A percentile compares a stretch with the other conserved stretches of the same genome.
Conservation (phyloP, 306 rosid species). For the Sophora flavescens region DNA sequence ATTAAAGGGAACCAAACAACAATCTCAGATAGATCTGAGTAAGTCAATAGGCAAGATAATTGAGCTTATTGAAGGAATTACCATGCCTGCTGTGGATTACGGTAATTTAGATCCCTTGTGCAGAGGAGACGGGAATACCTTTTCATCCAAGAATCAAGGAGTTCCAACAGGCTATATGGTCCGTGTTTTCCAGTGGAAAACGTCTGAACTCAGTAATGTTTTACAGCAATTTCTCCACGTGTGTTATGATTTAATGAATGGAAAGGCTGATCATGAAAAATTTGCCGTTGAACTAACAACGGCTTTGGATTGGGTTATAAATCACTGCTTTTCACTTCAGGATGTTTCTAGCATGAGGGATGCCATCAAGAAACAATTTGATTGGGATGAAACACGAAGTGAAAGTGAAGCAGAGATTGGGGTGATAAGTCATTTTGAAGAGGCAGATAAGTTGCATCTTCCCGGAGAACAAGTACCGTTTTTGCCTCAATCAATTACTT, state of each 20-base stretch:
- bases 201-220: constrained; percentile 68
- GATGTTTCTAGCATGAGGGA: constrained; percentile 92
- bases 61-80: constrained; percentile 84
- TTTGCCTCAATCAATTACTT: constrained; percentile 48
- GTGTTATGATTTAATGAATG: constrained; percentile 75
- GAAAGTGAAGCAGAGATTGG: constrained; percentile 80
- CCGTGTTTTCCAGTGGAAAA: constrained; percentile 93
- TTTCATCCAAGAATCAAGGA: constrained; percentile 54
- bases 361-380: constrained; percentile 79
- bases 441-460: constrained; percentile 50
- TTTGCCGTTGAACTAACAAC: constrained; percentile 61
- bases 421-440: constrained; percentile 51
- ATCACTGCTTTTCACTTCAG: constrained; percentile 91
- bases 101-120: constrained; percentile 50
- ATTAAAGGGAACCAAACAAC: constrained; percentile 47
- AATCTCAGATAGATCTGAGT: constrained; percentile 51
- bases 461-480: constrained; percentile 43
- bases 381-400: constrained; percentile 88
- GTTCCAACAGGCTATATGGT: constrained; percentile 70
- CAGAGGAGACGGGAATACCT: constrained; percentile 47
- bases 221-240: constrained; percentile 68
- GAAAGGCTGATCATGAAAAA: constrained; percentile 62
- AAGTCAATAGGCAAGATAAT: constrained; percentile 73
- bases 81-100: constrained; percentile 59
- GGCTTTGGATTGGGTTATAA: constrained; percentile 89